Evolutionary conservation across 148 eudicot genomes (phyloP).

Genomic region (Fagopyrum esculentum): DNA sequence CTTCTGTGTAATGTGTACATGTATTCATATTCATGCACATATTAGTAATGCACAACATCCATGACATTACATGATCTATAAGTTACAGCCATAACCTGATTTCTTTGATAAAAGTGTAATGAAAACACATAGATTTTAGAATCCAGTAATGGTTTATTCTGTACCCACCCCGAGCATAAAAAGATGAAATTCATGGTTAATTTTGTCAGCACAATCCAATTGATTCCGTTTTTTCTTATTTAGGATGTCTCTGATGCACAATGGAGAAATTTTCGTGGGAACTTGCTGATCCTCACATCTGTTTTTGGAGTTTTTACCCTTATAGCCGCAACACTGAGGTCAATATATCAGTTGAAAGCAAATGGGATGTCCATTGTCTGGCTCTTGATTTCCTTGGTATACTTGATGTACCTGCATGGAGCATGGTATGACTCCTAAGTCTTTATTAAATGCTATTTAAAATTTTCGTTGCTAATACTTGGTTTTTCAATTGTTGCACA

Average conservation of each 20-base stretch:
- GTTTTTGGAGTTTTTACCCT: conserved; percentile 70
- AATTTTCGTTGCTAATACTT: conserved; percentile 15
- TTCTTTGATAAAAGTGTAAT: neutral
- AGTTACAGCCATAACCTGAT: neutral
- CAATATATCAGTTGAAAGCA: conserved; percentile 42
- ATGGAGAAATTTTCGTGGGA: conserved; percentile 88
- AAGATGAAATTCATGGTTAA: neutral
- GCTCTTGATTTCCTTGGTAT: conserved; percentile 60
- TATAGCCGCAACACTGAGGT: conserved; percentile 46
- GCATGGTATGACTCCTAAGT: conserved; percentile 53
- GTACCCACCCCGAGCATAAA: neutral
- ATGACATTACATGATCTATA: neutral
- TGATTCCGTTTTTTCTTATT: conserved; percentile 8
- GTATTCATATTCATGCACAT: neutral
- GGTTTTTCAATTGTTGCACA: conserved; percentile 24
- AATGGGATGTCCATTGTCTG: conserved; percentile 80
- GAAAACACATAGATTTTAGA: neutral
- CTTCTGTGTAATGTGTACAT: too few species aligned
- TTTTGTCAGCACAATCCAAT: neutral
- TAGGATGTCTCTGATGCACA: conserved; percentile 93
- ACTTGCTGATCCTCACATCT: conserved; percentile 57
- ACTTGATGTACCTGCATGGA: conserved; percentile 77
- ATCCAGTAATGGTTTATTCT: neutral
- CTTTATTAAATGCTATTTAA: neutral
- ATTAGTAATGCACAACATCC: neutral